phyloP scores from a whole-genome alignment of 176 grass and related monocot species.

The Rhipidocladum racemiflorum region DNA sequence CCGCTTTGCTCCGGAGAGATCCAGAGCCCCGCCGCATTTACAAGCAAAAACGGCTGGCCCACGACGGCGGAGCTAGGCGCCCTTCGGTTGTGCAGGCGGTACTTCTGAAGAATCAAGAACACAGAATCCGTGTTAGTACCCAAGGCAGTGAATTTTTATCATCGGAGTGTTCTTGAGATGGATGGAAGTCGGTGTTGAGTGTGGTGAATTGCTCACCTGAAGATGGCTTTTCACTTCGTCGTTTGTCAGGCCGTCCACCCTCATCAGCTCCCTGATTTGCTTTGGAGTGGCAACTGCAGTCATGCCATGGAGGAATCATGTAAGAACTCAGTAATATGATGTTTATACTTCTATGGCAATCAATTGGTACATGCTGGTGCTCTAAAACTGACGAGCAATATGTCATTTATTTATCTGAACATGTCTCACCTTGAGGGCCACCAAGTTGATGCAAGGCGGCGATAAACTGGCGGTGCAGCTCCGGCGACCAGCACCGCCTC shows the following conservation, averaged over 20 bases:
- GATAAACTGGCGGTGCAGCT: constrained; percentile 81
- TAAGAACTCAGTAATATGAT: constrained; percentile 5
- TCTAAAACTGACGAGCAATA: neutral
- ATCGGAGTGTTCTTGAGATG: neutral
- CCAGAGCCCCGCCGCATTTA: constrained; percentile 45
- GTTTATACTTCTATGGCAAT: neutral
- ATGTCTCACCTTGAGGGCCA: constrained; percentile 69
- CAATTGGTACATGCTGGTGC: neutral
- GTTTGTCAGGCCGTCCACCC: constrained; percentile 89
- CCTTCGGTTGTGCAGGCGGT: constrained; percentile 77
- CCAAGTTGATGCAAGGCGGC: constrained; percentile 68
- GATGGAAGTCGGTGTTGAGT: neutral
- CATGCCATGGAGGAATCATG: constrained; percentile 7
- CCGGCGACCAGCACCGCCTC: constrained; percentile 85
- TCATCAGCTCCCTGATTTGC: constrained; percentile 96
- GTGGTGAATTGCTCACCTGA: constrained; percentile 54
- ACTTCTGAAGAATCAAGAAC: constrained; percentile 63
- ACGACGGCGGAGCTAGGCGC: constrained; percentile 13
- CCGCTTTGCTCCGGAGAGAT: constrained; percentile 56
- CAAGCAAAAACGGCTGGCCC: constrained; percentile 38
- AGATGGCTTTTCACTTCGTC: constrained; percentile 99
- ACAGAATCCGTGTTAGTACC: constrained; percentile 23
- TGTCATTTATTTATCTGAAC: neutral
- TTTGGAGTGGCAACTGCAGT: constrained; percentile 89
- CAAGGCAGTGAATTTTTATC: neutral